These are phyloP conservation scores for Nicotiana sylvestris DNA, from an alignment of 257 asterid species.

Conservation along the genomic window DNA sequence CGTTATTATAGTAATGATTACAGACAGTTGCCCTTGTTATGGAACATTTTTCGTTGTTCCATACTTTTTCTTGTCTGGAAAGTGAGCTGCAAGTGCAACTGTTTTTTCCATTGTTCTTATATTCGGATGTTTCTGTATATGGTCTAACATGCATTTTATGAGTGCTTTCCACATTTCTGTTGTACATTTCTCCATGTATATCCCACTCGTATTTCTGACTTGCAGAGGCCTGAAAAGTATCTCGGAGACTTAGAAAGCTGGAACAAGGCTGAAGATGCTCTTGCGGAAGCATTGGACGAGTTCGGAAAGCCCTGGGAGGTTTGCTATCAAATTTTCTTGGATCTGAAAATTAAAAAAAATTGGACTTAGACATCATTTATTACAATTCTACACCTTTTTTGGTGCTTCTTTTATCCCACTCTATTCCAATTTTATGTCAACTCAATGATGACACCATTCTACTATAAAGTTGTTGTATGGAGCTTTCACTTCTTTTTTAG, in stretches of 20 bases:
- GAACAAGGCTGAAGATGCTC: constrained; percentile 93
- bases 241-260: constrained; percentile 78
- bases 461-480: background rate
- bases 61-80: background rate
- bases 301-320: constrained; percentile 98
- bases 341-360: background rate
- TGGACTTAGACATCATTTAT: background rate
- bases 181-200: background rate
- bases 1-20: background rate
- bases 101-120: constrained; percentile 1
- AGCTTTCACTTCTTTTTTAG: background rate
- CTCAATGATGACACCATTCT: background rate
- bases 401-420: background rate
- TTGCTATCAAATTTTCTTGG: constrained; percentile 15
- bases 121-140: background rate
- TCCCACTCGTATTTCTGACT: constrained; percentile 9
- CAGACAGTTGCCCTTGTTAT: background rate
- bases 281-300: constrained; percentile 81
- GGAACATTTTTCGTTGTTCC: background rate
- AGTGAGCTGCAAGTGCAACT: background rate
- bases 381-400: background rate
- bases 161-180: background rate
- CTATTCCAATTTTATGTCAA: background rate
- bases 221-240: constrained; percentile 93
- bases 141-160: background rate